These are phyloP conservation scores for Pestalotiopsis fici DNA, from an alignment of 2,329 filamentous ascomycete species.

Conservation along the genomic window DNA sequence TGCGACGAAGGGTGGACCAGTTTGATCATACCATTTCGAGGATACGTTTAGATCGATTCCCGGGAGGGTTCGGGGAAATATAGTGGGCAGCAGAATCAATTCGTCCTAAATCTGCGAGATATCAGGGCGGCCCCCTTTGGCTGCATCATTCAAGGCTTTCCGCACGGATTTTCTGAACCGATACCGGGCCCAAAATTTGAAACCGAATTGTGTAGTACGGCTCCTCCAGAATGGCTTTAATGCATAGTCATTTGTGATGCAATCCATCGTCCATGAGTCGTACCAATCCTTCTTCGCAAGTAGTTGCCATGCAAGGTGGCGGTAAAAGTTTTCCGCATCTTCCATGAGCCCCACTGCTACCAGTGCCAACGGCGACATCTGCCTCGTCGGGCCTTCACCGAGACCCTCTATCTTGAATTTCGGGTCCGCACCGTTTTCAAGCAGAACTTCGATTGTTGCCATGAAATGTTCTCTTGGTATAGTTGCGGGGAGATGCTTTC, in stretches of 20 bases:
- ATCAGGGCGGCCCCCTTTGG: background rate
- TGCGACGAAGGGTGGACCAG: too few species aligned
- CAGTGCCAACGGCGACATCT: background rate
- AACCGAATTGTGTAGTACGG: background rate
- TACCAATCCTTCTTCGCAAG: background rate
- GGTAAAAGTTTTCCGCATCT: background rate
- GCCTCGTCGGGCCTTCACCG: background rate
- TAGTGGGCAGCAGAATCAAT: too few species aligned
- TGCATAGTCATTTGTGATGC: background rate
- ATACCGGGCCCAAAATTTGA: background rate
- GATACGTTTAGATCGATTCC: too few species aligned
- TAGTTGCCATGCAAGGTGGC: background rate
- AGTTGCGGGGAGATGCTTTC: background rate
- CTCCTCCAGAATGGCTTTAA: too few species aligned
- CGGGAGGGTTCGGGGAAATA: too few species aligned
- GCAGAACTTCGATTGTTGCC: background rate
- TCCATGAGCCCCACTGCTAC: background rate
- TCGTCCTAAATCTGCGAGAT: background rate
- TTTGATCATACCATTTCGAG: too few species aligned
- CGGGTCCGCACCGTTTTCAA: background rate
- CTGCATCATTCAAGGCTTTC: background rate
- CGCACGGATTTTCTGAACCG: background rate
- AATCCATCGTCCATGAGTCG: background rate
- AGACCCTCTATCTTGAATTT: background rate
- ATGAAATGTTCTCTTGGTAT: background rate